Evolutionary conservation across 2,329 filamentous ascomycete species (phyloP).

Genomic region (Drechslera avenae): DNA sequence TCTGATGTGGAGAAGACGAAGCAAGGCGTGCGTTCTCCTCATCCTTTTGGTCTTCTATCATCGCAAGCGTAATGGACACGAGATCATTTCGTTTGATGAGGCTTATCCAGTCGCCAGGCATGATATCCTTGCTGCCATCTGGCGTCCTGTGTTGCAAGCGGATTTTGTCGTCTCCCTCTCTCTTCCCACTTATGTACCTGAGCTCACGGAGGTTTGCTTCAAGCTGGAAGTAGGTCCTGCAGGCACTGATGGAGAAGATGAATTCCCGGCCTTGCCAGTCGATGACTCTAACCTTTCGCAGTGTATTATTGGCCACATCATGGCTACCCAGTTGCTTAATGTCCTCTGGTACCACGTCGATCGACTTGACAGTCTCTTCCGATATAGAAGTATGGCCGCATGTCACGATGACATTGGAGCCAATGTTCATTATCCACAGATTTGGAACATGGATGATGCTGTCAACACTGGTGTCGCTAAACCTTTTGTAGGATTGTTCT

Average conservation of each 20-base stretch:
- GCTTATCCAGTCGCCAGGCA: constrained; percentile 26
- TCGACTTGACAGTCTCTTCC: constrained; percentile 34
- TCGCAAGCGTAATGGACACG: constrained; percentile 30
- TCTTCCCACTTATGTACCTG: background rate
- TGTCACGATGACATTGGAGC: constrained; percentile 31
- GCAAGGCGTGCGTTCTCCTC: background rate
- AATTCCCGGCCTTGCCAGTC: constrained; percentile 29
- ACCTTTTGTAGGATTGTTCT: constrained; percentile 38
- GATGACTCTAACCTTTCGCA: constrained; percentile 27
- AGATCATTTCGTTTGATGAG: constrained; percentile 21
- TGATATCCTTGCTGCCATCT: constrained; percentile 13
- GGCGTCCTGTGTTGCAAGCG: constrained; percentile 12
- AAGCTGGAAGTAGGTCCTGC: constrained; percentile 39
- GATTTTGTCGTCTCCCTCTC: constrained; percentile 1
- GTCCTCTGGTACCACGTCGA: constrained; percentile 30
- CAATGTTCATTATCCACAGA: constrained; percentile 42
- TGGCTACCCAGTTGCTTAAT: constrained; percentile 13
- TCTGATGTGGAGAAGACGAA: background rate
- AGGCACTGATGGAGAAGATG: constrained; percentile 27
- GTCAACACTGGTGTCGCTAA: constrained; percentile 20
- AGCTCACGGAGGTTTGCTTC: constrained; percentile 35
- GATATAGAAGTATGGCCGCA: constrained; percentile 31
- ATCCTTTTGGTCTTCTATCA: constrained; percentile 7
- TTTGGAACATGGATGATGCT: constrained; percentile 37
- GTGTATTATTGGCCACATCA: constrained; percentile 1